These are phyloP conservation scores for Megacollybia platyphylla DNA, from an alignment of 1,284 basidiomycete species.

Conservation along the genomic window DNA sequence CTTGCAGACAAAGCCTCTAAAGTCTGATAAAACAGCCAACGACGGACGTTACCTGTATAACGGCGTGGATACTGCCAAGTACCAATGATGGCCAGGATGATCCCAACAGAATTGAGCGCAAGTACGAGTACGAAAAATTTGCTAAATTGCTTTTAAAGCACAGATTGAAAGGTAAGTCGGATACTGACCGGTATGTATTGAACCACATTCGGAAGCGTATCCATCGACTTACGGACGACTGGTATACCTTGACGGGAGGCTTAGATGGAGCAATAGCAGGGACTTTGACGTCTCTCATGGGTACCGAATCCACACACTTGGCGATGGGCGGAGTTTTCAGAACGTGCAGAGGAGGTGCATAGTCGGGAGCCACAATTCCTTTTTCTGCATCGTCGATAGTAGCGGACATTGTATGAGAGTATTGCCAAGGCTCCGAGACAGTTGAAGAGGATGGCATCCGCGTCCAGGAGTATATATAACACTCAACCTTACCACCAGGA, in stretches of 20 bases:
- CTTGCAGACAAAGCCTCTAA: neutral
- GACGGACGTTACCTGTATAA: conserved; percentile 25
- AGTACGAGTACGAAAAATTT: conserved; percentile 51
- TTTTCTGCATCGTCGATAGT: conserved; percentile 23
- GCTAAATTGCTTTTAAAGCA: conserved; percentile 16
- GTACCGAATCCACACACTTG: neutral
- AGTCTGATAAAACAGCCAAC: neutral
- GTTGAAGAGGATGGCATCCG: neutral
- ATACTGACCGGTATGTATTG: conserved; percentile 46
- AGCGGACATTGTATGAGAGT: neutral
- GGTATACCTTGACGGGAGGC: conserved; percentile 2
- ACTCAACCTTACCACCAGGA: neutral
- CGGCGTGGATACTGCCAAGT: conserved; percentile 45
- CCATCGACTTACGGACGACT: conserved; percentile 22
- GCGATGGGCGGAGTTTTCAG: neutral
- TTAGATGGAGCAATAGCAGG: neutral
- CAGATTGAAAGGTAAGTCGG: neutral
- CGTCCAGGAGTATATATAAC: neutral
- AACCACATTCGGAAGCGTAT: conserved; percentile 48
- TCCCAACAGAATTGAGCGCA: conserved; percentile 32
- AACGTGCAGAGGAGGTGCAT: conserved; percentile 10
- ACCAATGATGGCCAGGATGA: conserved; percentile 35
- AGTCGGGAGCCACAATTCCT: conserved; percentile 17
- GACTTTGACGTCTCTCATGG: neutral
- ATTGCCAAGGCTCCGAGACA: neutral